Base-by-base conservation (phyloP, 2,329 filamentous ascomycete species). In the Cercospora zeae-maydis region DNA sequence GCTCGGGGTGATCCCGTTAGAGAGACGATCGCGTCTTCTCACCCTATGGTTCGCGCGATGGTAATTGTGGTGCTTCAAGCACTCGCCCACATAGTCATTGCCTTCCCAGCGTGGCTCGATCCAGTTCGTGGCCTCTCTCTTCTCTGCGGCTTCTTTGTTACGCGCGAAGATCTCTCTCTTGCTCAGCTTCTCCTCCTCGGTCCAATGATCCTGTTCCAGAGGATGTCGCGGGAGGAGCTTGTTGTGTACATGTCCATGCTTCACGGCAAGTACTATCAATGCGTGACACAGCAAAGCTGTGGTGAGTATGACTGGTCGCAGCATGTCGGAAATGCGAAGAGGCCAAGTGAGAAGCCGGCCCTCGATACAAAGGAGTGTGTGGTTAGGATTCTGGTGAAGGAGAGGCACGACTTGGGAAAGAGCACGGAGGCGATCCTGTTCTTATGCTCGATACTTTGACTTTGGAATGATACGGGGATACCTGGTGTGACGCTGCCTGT, bases 11-110 rank as follows among this genome's bases (percentile, higher is more conserved):
- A n/a, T 11, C 11, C 10, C 36, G 1, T 1, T 2, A 10, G 11
- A 13, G 11, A 13, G 16, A 24, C 8, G 3, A 47, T 27, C 19
- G 1, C 0, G 1, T n/a, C 2, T 1, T 8, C 10, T 47, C 8
- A 56, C 49, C 9, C 11, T 16, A 3, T 97, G 92, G 80, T 93
- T 95, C 73, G 81, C 76, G 66, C 95, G 92, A 79, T 95, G 91
- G 59, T 88, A 73, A 79, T 97, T 96, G 87, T 98, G 93, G 74
- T 91, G 86, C 70, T 87, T 81, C 52, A 93, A 71, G 53, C 83
- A 82, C 14, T 77, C 74, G 62, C 75, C 74, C 59, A 75, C 68
- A 64, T 77, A 76, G 11, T 16, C 31, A n/a, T 51, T 6, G 16
- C 39, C 45, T 11, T 52, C 31, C 30, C 58, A 64, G 7, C 54